Evolutionary conservation across 805 yeast species (phyloP), one percentile per base, ranked within the genome.

Genomic region (Saccharomycopsis javanensis): DNA sequence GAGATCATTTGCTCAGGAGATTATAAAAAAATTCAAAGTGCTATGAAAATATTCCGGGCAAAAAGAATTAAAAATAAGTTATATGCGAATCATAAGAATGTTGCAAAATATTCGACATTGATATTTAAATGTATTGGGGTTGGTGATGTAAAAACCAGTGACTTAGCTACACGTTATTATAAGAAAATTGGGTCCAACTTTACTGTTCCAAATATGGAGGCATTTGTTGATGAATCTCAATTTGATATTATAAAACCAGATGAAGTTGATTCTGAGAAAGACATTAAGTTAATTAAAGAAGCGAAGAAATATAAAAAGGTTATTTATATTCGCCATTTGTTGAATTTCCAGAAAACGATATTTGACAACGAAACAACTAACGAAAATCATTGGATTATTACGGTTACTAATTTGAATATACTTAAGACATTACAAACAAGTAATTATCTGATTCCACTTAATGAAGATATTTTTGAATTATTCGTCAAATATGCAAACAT

Each of bases 271-370:
- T 78, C 83, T 54, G 83, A 79, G 52, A 61, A 75, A 30, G 88
- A 85, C 64, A 77, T 86, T 28, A 69, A 75, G 16, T 80, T 84
- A 0, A 80, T 87, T 13, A 76, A 72, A 48, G 60, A 71, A n/a
- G 91, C 91, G 0, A 87, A 87, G 63, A 79, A 78, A 20, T 72
- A 69, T 55, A 87, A 85, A 66, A 72, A 85, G 60, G 65, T 65
- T 8, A 35, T 68, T 0, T 78, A 78, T 57, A 62, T 75, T 20
- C 70, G 71, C 0, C 65, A 74, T 16, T 62, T 86, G 31, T 63
- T 65, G 1, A 69, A 69, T 11, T 64, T 85, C 6, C 81, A 81
- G 58, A 67, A 68, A 60, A 75, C 38, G 57, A 64, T 8, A 62
- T 18, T 57, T 64, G 5, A 62, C 3, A 58, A 64, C 18, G 67